Conservation (phyloP, 352 stramenopile species). For the Blastocystis sp. region DNA sequence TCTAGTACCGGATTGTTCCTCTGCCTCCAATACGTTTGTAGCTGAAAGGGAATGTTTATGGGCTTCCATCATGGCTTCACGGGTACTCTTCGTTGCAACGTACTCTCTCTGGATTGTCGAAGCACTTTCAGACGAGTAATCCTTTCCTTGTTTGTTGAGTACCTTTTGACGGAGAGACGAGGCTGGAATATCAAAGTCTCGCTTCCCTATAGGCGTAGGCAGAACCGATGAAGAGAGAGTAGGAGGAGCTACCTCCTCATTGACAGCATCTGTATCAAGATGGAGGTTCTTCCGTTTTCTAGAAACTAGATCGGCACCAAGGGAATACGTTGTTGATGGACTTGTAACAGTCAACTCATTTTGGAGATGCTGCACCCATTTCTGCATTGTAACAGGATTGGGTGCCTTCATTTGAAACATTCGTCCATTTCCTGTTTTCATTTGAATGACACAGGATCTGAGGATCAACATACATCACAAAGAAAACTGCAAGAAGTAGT, state of each 20-base stretch:
- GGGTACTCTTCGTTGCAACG: constrained; percentile 12
- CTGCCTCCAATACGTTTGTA: neutral
- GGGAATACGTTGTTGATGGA: neutral
- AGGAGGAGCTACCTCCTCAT: constrained; percentile 13
- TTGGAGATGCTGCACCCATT: constrained; percentile 13
- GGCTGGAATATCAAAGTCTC: constrained; percentile 33
- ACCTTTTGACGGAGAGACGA: constrained; percentile 42
- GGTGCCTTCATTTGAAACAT: constrained; percentile 16
- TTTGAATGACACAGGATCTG: constrained; percentile 29
- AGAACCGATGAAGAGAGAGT: neutral
- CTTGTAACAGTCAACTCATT: neutral
- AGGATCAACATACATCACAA: neutral
- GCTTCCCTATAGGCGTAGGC: constrained; percentile 33
- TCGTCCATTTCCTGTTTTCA: constrained; percentile 4
- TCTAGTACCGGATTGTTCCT: neutral
- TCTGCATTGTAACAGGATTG: constrained; percentile 9
- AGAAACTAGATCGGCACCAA: neutral
- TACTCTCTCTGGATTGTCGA: constrained; percentile 38
- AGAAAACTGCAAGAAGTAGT: constrained; percentile 11
- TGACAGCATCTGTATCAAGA: constrained; percentile 4
- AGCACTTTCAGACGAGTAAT: constrained; percentile 36
- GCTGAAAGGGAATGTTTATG: neutral
- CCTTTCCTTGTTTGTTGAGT: constrained; percentile 54
- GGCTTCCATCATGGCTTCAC: constrained; percentile 34
- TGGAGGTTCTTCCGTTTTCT: neutral